phyloP scores from a whole-genome alignment of 768 basidiomycete genomes.

The Leccinum obscurum region DNA sequence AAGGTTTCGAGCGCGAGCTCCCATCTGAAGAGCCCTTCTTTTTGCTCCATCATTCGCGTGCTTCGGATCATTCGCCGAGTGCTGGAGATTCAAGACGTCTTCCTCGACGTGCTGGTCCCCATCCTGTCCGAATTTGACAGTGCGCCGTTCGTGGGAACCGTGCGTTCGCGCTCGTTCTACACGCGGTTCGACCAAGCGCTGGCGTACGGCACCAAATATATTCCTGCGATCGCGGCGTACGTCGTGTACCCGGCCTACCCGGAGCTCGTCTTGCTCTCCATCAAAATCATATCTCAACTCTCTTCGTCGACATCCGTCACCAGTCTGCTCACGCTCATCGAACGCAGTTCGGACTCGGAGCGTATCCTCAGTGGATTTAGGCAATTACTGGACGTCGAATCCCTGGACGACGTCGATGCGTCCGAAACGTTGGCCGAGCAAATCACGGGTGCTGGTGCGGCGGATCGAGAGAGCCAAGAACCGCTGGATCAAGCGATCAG shows the following conservation, averaged over 20 bases:
- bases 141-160: slow-evolving; percentile 49
- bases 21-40: slow-evolving; percentile 72
- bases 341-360: slow-evolving; percentile 81
- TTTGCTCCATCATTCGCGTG: slow-evolving; percentile 72
- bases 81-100: slow-evolving; percentile 84
- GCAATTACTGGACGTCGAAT: slow-evolving; percentile 60
- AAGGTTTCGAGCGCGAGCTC: slow-evolving; percentile 70
- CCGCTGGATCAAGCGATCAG: slow-evolving; percentile 68
- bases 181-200: slow-evolving; percentile 74
- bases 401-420: slow-evolving; percentile 56
- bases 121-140: slow-evolving; percentile 69
- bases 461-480: slow-evolving; percentile 46
- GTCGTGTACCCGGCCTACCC: slow-evolving; percentile 66
- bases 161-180: slow-evolving; percentile 68
- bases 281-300: slow-evolving; percentile 73
- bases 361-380: slow-evolving; percentile 84
- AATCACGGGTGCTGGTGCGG: slow-evolving; percentile 72
- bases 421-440: slow-evolving; percentile 63
- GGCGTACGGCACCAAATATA: slow-evolving; percentile 65
- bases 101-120: slow-evolving; percentile 85
- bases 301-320: slow-evolving; percentile 67
- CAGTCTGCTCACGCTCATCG: slow-evolving; percentile 76
- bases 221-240: slow-evolving; percentile 82
- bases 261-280: slow-evolving; percentile 72
- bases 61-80: slow-evolving; percentile 80